Evolutionary conservation across 2,329 filamentous ascomycete species (phyloP), one percentile per base, ranked within the genome.

Genomic region (Scolecobasidium constrictum): DNA sequence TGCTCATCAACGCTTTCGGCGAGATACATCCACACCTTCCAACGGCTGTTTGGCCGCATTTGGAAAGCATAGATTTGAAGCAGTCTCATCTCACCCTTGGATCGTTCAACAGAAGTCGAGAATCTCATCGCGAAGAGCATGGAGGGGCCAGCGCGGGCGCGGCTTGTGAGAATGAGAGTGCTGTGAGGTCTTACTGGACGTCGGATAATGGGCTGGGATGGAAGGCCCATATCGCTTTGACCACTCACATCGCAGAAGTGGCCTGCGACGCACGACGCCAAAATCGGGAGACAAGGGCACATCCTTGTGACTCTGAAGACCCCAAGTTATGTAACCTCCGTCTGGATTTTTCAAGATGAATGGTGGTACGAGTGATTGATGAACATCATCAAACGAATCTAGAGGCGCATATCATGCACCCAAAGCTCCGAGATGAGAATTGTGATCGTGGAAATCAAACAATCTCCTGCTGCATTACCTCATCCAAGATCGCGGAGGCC

Each of bases 1-100:
- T 31, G 26, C n/a, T 31, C 26, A 31, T 31, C 26, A 31, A 41
- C 38, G 38, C 21, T 41, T 21, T 5, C 28, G 38, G 38, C 26
- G 15, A 34, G 16, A 21, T 34, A 28, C 23, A 21, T 34, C n/a
- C 26, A 7, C 26, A 9, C n/a, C n/a, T 7, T 9, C 9, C 26
- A 31, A 31, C 26, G n/a, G 26, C 9, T 9, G 26, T 31, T 31
- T n/a, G 26, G 26, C 26, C 26, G 26, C 26, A 31, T 31, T 31
- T 7, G 26, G 26, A 31, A n/a, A 31, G 26, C 26, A 31, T 7
- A 31, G 26, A 31, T 31, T 31, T 31, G 9, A n/a, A 31, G 26
- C 26, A n/a, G 26, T 31, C 26, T 31, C 26, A 31, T n/a, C 26
- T 31, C 26, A n/a, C 26, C 9, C 26, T 31, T n/a, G 9, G 26